A percentile compares a stretch with the other conserved stretches of the same genome.
These are phyloP conservation scores for Lactifluus rugatus DNA, from an alignment of 768 basidiomycete genomes.

Conservation along the genomic window DNA sequence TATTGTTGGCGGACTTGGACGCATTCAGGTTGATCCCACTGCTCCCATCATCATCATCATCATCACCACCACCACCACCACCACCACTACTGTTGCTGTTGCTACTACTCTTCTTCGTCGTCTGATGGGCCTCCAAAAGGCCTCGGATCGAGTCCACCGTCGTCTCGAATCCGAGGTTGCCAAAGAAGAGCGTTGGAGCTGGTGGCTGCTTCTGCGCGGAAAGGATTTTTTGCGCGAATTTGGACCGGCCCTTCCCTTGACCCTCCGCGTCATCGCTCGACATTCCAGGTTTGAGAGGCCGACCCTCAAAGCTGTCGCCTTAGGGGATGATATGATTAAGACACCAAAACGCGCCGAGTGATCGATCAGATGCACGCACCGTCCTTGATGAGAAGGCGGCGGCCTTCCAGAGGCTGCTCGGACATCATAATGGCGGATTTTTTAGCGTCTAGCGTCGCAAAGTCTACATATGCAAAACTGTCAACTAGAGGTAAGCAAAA, in stretches of 20 bases:
- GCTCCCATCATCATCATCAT: no score
- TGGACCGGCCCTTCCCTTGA: constrained; percentile 38
- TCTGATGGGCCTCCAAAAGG: constrained; percentile 61
- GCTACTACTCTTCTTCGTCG: constrained; percentile 26
- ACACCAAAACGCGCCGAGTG: background rate
- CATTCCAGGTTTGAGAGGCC: constrained; percentile 41
- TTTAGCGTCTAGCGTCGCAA: constrained; percentile 69
- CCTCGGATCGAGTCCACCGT: constrained; percentile 67
- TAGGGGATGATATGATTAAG: background rate
- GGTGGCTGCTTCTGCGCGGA: constrained; percentile 71
- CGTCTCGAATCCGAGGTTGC: constrained; percentile 87
- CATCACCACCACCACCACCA: background rate
- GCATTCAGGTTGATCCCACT: no score
- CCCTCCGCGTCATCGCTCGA: constrained; percentile 24
- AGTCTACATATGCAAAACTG: constrained; percentile 97
- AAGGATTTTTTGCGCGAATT: constrained; percentile 71
- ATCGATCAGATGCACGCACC: constrained; percentile 36
- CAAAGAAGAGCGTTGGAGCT: constrained; percentile 81
- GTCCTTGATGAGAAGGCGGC: constrained; percentile 88
- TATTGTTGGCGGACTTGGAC: background rate
- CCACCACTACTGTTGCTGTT: background rate
- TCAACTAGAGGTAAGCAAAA: background rate
- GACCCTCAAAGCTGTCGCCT: constrained; percentile 70
- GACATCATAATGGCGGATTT: constrained; percentile 65
- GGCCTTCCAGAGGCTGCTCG: constrained; percentile 73